Percentiles rank a stretch among this genome's conserved stretches.
Conservation (phyloP, 2,329 filamentous ascomycete species). For the Diaporthe aspalathi region DNA sequence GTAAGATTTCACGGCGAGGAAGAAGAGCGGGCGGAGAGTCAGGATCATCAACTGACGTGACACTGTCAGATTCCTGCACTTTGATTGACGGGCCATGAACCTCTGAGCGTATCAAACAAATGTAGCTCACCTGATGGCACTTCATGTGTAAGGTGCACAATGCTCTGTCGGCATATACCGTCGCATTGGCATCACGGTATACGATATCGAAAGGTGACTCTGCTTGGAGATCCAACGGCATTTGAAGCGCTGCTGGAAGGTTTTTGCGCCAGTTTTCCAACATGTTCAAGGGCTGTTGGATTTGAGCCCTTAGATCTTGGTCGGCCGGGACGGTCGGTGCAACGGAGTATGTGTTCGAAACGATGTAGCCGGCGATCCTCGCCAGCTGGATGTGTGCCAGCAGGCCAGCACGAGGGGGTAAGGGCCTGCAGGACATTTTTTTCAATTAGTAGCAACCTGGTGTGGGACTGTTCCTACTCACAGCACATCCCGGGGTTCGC, state of each 20-base stretch:
- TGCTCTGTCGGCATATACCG: slow-evolving; percentile 51
- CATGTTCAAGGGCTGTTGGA: slow-evolving; percentile 54
- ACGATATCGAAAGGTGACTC: slow-evolving; percentile 45
- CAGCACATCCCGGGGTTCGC: slow-evolving; percentile 54
- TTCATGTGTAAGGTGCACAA: slow-evolving; percentile 61
- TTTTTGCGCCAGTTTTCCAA: slow-evolving; percentile 50
- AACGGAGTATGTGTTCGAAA: slow-evolving; percentile 59
- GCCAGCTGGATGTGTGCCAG: slow-evolving; percentile 59
- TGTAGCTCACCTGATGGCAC: slow-evolving; percentile 54
- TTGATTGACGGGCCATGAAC: slow-evolving; percentile 4
- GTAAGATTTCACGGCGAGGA: slow-evolving; percentile 59
- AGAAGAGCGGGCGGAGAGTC: slow-evolving; percentile 60
- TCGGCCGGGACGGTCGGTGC: slow-evolving; percentile 41
- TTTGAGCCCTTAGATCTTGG: slow-evolving; percentile 43
- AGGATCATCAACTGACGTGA: slow-evolving; percentile 59
- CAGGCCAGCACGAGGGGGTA: slow-evolving; percentile 58
- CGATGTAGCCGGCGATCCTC: slow-evolving; percentile 60
- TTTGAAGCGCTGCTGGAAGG: slow-evolving; percentile 49
- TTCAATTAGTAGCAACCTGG: not conserved
- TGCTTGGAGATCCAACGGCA: slow-evolving; percentile 48
- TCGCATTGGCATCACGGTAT: slow-evolving; percentile 43
- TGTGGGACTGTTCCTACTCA: slow-evolving; percentile 47
- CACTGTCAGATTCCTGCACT: slow-evolving; percentile 28
- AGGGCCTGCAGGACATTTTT: slow-evolving; percentile 46
- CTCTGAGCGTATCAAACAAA: not conserved